Percentiles rank a stretch among this genome's conserved stretches.
These are phyloP conservation scores for Diplodia corticola DNA, from an alignment of 2,329 filamentous ascomycete species.

Conservation along the genomic window DNA sequence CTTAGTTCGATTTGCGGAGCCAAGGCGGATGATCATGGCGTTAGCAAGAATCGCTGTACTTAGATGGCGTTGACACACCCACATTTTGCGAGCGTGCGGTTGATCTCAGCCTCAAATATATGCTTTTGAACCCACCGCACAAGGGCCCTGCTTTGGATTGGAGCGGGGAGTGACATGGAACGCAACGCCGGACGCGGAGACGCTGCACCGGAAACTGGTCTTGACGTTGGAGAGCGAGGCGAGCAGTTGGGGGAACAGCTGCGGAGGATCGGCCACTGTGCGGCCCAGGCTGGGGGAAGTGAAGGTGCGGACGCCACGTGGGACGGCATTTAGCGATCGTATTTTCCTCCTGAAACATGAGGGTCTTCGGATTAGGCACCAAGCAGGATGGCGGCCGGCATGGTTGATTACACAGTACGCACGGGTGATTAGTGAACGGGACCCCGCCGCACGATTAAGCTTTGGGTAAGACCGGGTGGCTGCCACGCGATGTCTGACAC, in stretches of 20 bases:
- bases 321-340: neutral
- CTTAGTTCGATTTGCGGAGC: no score
- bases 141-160: no score
- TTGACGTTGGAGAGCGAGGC: slow-evolving; percentile 44
- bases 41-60: no score
- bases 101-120: no score
- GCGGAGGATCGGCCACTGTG: slow-evolving; percentile 45
- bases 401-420: neutral
- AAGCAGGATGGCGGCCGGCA: neutral
- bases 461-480: neutral
- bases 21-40: no score
- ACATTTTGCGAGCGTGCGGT: no score
- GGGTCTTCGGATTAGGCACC: no score
- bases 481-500: neutral
- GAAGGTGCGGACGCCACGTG: neutral
- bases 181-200: slow-evolving; percentile 44
- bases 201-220: slow-evolving; percentile 46
- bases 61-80: no score
- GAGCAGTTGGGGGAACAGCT: slow-evolving; percentile 47
- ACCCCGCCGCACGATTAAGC: neutral
- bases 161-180: no score
- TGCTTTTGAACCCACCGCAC: no score
- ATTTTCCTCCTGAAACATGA: neutral
- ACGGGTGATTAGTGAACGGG: slow-evolving; percentile 9
- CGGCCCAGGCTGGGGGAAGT: slow-evolving; percentile 21